Evolutionary conservation across 2,329 filamentous ascomycete species (phyloP), one percentile per base, ranked within the genome.

Genomic region (Aspergillus ruber): DNA sequence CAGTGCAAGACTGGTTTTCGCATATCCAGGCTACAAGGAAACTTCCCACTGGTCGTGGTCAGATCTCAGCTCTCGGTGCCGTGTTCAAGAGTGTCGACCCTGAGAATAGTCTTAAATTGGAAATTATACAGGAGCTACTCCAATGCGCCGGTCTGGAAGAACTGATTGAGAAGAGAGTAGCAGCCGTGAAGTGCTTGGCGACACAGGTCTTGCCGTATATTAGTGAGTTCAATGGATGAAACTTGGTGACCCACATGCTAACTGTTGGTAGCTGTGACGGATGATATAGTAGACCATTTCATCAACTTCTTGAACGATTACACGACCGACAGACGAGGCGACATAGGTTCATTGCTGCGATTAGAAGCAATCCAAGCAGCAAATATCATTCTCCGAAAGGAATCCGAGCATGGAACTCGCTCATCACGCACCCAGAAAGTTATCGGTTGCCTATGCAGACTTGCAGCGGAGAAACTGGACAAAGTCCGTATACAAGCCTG

Each of bases 401-500:
- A 55, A 29, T 18, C 44, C 25, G 41, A 17, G 6, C 38, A 46
- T 39, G 38, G 46, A 15, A 27, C 44, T 35, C 54, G 48, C 21
- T 49, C 56, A 20, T 15, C 50, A 36, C 50, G 56, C 18, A 44
- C 62, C 3, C 55, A 64, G 43, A 49, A 56, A 8, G 47, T 73
- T 2, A 51, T 69, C n/a, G 59, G 59, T 13, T 70, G 73, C 42
- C 62, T 81, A 3, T 72, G 88, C 27, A 80, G 90, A 1, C 76
- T 97, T 12, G 84, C 89, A 2, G 81, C 87, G 0, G 93, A 98
- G 68, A 96, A 95, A 64, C 77, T 97, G 2, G 91, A 97, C 65
- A 86, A 88, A 52, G 85, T 97, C 15, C 82, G 93, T 20, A 73
- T 80, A 36, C 65, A 71, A 51, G 73, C 72, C 32, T 75, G 72